Evolutionary conservation across 352 stramenopile genomes (phyloP).

Genomic region (Plasmopara halstedii): DNA sequence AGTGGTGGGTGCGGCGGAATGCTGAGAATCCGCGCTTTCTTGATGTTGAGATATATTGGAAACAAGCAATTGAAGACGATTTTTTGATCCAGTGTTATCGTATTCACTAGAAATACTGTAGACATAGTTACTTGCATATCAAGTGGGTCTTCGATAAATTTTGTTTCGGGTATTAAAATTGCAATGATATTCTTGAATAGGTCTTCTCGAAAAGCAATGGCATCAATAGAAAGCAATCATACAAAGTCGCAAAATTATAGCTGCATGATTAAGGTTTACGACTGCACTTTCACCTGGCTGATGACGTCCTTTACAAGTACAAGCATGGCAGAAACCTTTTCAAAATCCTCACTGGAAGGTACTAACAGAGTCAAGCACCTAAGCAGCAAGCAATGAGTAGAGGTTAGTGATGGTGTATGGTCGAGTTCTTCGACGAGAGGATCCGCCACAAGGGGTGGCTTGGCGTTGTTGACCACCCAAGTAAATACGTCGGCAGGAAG

Average conservation of each 20-base stretch:
- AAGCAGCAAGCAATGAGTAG: constrained; percentile 62
- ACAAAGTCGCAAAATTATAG: no score
- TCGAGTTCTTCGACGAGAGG: constrained; percentile 56
- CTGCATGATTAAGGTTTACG: constrained; percentile 8
- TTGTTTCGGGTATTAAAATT: no score
- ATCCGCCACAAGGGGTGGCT: constrained; percentile 50
- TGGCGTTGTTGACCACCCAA: constrained; percentile 56
- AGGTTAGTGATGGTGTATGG: constrained; percentile 62
- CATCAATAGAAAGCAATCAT: no score
- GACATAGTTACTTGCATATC: no score
- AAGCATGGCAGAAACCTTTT: constrained; percentile 68
- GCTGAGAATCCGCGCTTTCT: constrained; percentile 90
- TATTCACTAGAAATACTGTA: constrained; percentile 83
- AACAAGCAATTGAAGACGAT: constrained; percentile 28
- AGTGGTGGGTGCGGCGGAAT: constrained; percentile 84
- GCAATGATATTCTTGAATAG: no score
- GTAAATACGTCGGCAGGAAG: constrained; percentile 68
- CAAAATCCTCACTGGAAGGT: constrained; percentile 41
- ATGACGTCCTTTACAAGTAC: constrained; percentile 80
- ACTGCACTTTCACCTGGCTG: constrained; percentile 49
- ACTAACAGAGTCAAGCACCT: constrained; percentile 52
- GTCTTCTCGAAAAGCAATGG: no score
- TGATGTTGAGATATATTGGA: constrained; percentile 86
- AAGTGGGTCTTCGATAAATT: no score
- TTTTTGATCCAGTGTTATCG: constrained; percentile 60